These are phyloP conservation scores for Fusarium scirpi DNA, from an alignment of 2,329 filamentous ascomycete species.

Conservation along the genomic window DNA sequence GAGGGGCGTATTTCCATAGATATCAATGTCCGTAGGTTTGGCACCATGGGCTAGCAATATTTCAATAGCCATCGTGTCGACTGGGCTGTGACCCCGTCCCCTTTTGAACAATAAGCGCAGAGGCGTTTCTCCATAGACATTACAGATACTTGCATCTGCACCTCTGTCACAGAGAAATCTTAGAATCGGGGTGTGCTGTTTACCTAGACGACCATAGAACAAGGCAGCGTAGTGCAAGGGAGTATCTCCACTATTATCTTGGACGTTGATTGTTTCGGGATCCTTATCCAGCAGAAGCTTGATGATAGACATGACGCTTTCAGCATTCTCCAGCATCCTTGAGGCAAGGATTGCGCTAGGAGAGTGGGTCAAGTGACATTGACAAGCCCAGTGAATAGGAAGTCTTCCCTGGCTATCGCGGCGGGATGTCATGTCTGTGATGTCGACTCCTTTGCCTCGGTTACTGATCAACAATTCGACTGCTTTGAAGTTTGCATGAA, in stretches of 20 bases:
- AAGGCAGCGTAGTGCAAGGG: background rate
- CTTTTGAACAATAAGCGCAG: background rate
- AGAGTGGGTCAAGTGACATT: rapidly evolving
- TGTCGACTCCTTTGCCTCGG: background rate
- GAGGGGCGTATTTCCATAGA: background rate
- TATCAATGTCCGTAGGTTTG: background rate
- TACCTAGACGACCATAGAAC: background rate
- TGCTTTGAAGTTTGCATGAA: background rate
- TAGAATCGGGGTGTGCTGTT: background rate
- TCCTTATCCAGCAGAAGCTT: background rate
- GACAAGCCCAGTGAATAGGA: background rate
- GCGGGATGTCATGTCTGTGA: rapidly evolving
- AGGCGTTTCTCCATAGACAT: background rate
- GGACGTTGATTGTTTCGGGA: background rate
- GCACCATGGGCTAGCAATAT: background rate
- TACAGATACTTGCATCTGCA: background rate
- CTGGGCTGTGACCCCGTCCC: too few relatives aligned
- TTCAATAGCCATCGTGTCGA: background rate
- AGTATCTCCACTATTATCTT: background rate
- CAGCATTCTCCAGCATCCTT: rapidly evolving
- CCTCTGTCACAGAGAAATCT: background rate
- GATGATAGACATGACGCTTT: background rate
- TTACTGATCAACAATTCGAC: background rate
- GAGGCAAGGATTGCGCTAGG: rapidly evolving
- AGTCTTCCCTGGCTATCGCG: background rate